Base-by-base conservation (phyloP, 139 green algal species). In the Chlorella sp. region DNA sequence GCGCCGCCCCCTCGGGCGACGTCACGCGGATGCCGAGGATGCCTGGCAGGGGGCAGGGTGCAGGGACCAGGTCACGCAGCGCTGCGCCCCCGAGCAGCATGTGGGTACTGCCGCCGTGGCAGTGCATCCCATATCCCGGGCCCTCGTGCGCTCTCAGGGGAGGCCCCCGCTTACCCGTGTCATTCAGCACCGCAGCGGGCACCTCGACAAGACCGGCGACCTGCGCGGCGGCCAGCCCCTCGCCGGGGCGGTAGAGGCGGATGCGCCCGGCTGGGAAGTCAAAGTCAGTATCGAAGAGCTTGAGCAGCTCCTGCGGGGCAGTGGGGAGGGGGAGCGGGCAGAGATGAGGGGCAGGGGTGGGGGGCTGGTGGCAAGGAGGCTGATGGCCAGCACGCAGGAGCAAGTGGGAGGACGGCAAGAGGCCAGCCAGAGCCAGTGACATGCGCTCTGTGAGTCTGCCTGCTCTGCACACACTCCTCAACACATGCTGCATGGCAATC, bases 261-360 rank as follows among this genome's bases (percentile, higher is more conserved):
- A 78, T 27, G 25, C 72, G 45, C 23, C 35, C 33, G 4, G 60
- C 60, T 0, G 61, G 46, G 46, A 78, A 78, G 72, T 78, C 72
- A 23, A 78, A 48, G 35, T 78, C 72, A 0, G 53, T 45, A 14
- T 78, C 72, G 53, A 71, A 78, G 23, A 45, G 43, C 38, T 65
- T 9, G 8, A 78, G 61, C 11, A 78, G 72, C 72, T 78, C 72
- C 72, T 78, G 72, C 45, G 46, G 0, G n/a, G n/a, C n/a, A n/a
- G n/a, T n/a, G n/a, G n/a, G n/a, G 2, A 23, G 43, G 40, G 25
- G 41, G 5, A 23, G 27, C 3, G 33, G 23, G 61, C 3, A 48
- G 61, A 14, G 38, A 66, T 17, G 38, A 51, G 35, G 35, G 29
- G 58, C 11, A 51, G 35, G 15, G 25, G 40, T 11, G 14, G 53